phyloP scores from a whole-genome alignment of 352 stramenopile species.

The Pythium rishiriense region DNA sequence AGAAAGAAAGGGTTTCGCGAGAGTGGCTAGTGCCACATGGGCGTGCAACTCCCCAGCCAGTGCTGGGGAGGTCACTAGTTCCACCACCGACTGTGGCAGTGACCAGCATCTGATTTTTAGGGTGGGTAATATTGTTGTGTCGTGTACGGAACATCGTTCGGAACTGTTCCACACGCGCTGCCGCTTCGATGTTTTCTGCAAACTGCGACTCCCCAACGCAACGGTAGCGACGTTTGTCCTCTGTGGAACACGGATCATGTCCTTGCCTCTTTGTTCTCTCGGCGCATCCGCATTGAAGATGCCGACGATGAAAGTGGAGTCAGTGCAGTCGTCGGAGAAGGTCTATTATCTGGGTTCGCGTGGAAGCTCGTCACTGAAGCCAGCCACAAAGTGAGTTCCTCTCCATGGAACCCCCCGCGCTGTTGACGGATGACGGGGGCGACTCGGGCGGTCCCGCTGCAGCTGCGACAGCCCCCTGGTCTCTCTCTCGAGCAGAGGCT shows the following conservation, averaged over 20 bases:
- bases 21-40: constrained; percentile 15
- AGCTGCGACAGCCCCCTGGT: neutral
- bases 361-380: neutral
- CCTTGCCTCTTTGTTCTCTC: neutral
- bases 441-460: neutral
- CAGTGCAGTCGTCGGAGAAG: neutral
- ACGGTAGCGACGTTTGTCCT: neutral
- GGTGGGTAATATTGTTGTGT: constrained; percentile 6
- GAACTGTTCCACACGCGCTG: no score
- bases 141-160: neutral
- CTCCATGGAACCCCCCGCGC: neutral
- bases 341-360: neutral
- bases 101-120: constrained; percentile 12
- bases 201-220: no score
- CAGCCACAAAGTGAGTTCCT: neutral
- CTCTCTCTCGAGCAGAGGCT: neutral
- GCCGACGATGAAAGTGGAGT: neutral
- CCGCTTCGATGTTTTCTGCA: no score
- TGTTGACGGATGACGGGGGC: no score
- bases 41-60: constrained; percentile 1
- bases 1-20: constrained; percentile 26
- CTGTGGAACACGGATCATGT: no score
- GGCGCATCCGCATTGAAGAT: neutral
- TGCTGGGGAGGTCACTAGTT: neutral
- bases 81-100: constrained; percentile 3